Percentiles rank a stretch among this genome's conserved stretches.
Evolutionary conservation across 306 rosid genomes (phyloP).

Genomic region (Psophocarpus tetragonolobus): DNA sequence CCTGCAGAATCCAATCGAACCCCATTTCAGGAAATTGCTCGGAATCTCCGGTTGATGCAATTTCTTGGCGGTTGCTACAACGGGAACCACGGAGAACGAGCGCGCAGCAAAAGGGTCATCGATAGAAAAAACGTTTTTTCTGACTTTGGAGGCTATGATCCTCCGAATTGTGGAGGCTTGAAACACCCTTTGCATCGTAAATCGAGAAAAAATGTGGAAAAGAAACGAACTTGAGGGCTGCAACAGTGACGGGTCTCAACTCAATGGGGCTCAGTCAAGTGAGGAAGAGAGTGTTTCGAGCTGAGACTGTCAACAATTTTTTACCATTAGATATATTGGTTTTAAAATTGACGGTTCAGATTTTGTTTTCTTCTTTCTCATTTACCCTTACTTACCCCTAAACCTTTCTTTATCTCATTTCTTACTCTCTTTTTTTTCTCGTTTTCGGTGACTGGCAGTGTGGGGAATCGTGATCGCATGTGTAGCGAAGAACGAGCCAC

Average conservation of each 20-base stretch:
- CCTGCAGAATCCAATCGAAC: slow-evolving; percentile 70
- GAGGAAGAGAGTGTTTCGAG: too few species aligned
- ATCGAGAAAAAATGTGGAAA: background rate
- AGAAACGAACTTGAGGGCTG: background rate
- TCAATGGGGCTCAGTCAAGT: background rate
- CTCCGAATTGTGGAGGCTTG: slow-evolving; percentile 42
- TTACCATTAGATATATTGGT: too few species aligned
- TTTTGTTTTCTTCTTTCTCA: too few species aligned
- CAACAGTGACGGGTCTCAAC: background rate
- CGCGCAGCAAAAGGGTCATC: slow-evolving; percentile 15
- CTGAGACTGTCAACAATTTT: too few species aligned
- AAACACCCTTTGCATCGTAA: slow-evolving; percentile 50
- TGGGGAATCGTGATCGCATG: too few species aligned
- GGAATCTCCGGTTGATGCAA: slow-evolving; percentile 46
- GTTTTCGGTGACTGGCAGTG: too few species aligned
- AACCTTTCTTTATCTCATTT: too few species aligned
- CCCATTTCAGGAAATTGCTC: slow-evolving; percentile 62
- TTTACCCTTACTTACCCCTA: too few species aligned
- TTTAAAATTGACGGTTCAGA: too few species aligned
- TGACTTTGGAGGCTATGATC: slow-evolving; percentile 29
- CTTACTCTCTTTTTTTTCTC: too few species aligned
- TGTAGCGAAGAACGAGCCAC: too few species aligned
- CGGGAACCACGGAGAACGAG: slow-evolving; percentile 38
- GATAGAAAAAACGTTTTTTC: background rate
- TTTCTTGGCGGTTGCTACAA: slow-evolving; percentile 29